Conservation (phyloP, 2,329 filamentous ascomycete genomes). For the Hypoxylon sp. region DNA sequence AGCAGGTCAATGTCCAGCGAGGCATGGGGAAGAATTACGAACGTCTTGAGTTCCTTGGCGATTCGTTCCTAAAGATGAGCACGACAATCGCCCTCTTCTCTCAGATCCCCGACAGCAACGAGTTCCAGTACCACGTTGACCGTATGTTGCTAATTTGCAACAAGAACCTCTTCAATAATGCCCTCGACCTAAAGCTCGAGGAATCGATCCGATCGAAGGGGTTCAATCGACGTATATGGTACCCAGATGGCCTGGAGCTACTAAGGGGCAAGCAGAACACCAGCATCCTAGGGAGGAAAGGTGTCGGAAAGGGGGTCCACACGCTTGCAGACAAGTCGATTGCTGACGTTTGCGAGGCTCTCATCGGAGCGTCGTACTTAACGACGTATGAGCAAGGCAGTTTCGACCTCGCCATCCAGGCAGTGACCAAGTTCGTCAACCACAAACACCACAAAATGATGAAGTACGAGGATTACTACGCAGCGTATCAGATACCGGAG, state of each 20-base stretch:
- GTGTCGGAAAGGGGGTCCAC: conserved; percentile 66
- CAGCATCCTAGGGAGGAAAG: conserved; percentile 72
- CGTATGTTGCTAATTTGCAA: conserved; percentile 95
- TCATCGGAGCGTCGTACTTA: conserved; percentile 87
- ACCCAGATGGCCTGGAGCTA: conserved; percentile 82
- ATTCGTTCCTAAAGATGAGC: conserved; percentile 95
- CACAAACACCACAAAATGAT: conserved; percentile 77
- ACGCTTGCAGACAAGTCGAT: conserved; percentile 87
- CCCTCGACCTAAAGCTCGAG: conserved; percentile 72
- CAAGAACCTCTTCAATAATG: conserved; percentile 84
- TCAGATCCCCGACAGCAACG: conserved; percentile 79
- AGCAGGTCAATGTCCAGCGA: conserved; percentile 78
- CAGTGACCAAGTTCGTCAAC: conserved; percentile 77
- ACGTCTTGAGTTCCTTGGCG: conserved; percentile 90
- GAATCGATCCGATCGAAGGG: conserved; percentile 85
- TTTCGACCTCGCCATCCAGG: conserved; percentile 70
- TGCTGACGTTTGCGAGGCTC: conserved; percentile 92
- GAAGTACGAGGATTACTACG: conserved; percentile 79
- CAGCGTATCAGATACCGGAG: conserved; percentile 73
- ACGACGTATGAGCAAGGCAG: conserved; percentile 56
- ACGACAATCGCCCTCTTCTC: conserved; percentile 90
- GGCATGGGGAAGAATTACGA: conserved; percentile 98
- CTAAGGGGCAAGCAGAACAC: conserved; percentile 76
- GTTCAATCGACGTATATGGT: conserved; percentile 89
- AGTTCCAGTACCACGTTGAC: conserved; percentile 89